Percentiles rank a stretch among this genome's conserved stretches.
Conservation (phyloP, 495 filamentous ascomycete species). For the Penicillium ucsense region DNA sequence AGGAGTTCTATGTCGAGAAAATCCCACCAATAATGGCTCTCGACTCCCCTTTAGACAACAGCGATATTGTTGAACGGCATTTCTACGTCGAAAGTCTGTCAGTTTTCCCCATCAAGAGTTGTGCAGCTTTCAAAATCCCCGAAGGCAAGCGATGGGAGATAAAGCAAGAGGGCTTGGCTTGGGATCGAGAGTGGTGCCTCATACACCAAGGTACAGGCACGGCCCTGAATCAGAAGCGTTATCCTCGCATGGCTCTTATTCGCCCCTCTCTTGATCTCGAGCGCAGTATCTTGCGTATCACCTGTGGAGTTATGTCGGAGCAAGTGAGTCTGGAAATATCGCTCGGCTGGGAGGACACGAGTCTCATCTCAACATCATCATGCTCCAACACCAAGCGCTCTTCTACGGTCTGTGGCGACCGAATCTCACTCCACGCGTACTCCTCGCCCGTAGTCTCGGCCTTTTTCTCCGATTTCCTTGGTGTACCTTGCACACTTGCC, state of each 20-base stretch:
- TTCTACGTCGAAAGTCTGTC: conserved; percentile 51
- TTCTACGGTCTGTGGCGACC: conserved; percentile 71
- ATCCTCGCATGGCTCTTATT: conserved; percentile 76
- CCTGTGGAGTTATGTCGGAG: conserved; percentile 18
- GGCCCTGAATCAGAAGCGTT: conserved; percentile 71
- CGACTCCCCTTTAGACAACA: conserved; percentile 10
- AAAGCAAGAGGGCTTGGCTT: conserved; percentile 65
- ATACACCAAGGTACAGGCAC: conserved; percentile 72
- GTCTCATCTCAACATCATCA: conserved; percentile 34
- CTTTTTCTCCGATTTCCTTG: conserved; percentile 66
- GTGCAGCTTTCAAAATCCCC: conserved; percentile 67
- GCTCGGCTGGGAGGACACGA: conserved; percentile 50
- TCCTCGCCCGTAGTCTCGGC: conserved; percentile 48
- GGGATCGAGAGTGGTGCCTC: conserved; percentile 93
- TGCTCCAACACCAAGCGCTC: conserved; percentile 22
- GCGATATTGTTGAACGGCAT: conserved; percentile 10
- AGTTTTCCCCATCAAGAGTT: conserved; percentile 84
- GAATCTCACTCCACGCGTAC: conserved; percentile 59
- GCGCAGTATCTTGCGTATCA: conserved; percentile 42
- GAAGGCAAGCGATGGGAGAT: conserved; percentile 59
- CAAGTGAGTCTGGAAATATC: conserved; percentile 38
- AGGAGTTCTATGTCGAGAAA: conserved; percentile 65
- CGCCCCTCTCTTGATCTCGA: conserved; percentile 59
- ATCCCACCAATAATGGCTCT: conserved; percentile 14
- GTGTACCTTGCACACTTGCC: conserved; percentile 69